Percentiles rank a stretch among this genome's conserved stretches.
Evolutionary conservation across 495 filamentous ascomycete species (phyloP).

Genomic region (Platismatia glauca): DNA sequence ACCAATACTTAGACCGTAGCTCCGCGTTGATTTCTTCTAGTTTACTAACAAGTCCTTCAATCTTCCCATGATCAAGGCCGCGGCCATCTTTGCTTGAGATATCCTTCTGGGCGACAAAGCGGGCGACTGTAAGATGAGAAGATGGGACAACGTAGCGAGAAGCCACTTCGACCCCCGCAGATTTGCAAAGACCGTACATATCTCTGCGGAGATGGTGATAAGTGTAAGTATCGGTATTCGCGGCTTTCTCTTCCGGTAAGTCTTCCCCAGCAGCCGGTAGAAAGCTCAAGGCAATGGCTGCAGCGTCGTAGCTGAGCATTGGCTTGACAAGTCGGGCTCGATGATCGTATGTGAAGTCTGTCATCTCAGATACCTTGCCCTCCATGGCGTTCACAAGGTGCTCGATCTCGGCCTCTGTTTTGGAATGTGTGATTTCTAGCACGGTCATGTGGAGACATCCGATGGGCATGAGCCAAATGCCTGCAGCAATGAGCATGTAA

Average conservation of each 20-base stretch:
- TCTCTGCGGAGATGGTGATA: constrained; percentile 88
- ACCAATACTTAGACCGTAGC: constrained; percentile 61
- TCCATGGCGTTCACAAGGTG: constrained; percentile 46
- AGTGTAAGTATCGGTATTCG: constrained; percentile 52
- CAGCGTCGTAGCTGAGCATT: constrained; percentile 71
- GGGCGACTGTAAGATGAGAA: constrained; percentile 77
- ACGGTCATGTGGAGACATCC: constrained; percentile 75
- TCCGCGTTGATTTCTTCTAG: constrained; percentile 71
- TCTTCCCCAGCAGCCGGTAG: constrained; percentile 60
- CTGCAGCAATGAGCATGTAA: constrained; percentile 32
- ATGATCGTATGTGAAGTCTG: constrained; percentile 52
- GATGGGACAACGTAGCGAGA: constrained; percentile 80
- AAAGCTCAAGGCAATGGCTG: constrained; percentile 78
- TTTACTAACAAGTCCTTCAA: constrained; percentile 48
- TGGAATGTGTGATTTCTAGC: constrained; percentile 69
- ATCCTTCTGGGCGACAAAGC: constrained; percentile 57
- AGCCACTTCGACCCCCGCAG: constrained; percentile 50
- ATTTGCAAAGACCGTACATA: constrained; percentile 50
- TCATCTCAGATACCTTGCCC: constrained; percentile 42
- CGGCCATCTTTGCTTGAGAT: constrained; percentile 31
- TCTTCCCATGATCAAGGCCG: constrained; percentile 35
- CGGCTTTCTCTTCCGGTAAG: constrained; percentile 23
- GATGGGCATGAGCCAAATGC: constrained; percentile 75
- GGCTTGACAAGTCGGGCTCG: constrained; percentile 71
- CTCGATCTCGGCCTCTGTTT: constrained; percentile 52